Base-by-base conservation (phyloP, 495 filamentous ascomycete species). In the Penicillium samsonianum region DNA sequence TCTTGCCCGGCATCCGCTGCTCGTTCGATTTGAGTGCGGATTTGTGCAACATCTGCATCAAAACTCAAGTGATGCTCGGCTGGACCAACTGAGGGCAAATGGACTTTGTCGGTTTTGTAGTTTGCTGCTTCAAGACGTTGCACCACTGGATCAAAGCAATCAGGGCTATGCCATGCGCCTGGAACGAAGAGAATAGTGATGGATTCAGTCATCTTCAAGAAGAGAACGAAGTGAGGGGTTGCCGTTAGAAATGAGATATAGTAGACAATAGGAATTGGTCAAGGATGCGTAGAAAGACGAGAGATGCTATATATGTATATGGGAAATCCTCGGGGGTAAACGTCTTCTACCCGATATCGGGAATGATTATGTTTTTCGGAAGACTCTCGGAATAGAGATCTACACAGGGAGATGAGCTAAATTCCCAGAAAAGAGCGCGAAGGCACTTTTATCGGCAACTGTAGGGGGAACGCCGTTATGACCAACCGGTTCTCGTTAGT, bases 131-230 rank as follows among this genome's bases (percentile, higher is more conserved):
- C 38, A 30, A 84, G 73, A 22, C 70, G 53, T 11, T 68, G 43
- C 22, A 65, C 65, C 3, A 81, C 65, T 33, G 64, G 59, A 52
- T 62, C 30, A 57, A 68, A 79, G 48, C 63, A 72, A 3, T 58
- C 54, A 3, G 73, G 58, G 16, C 28, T 66, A 61, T 79, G 76
- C 79, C 80, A 82, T 2, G 78, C 73, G 2, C 79, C 81, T 10
- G 74, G 77, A 16, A 82, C 68, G 49, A 80, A 68, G 53, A 81
- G 64, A 43, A 83, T 12, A 5, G 62, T 58, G 3, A 55, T 60
- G 17, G 56, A 52, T 17, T 51, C 33, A 19, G 5, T n/a, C 49
- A 51, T 51, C 1, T 12, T 45, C 10, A 25, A 26, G 14, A 25
- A 45, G 5, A 16, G 42, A 45, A 45, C 0, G 10, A 45, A 26